Evolutionary conservation across 2,329 filamentous ascomycete species (phyloP), one percentile per base, ranked within the genome.

Genomic region (Colletotrichum theobromicola): DNA sequence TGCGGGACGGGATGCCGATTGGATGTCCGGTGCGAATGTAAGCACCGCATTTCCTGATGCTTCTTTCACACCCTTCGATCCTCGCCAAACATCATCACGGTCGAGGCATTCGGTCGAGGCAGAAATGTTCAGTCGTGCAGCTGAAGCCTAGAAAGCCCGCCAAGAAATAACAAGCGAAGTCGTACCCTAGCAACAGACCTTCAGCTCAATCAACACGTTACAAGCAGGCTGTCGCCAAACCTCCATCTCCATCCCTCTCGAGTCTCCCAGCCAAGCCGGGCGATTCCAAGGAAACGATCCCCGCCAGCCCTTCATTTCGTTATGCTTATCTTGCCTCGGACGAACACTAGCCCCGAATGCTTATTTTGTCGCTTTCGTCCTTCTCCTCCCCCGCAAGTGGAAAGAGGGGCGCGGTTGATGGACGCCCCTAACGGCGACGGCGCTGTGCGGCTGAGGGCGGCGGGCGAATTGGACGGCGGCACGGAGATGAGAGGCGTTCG

Each of bases 51-150:
- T 13, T 50, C 42, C 1, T 12, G 10, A 46, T 10, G 3, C 0
- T 21, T 21, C n/a, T 50, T 21, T 13, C 42, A 5, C 0, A 50
- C 3, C 3, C 3, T 2, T 13, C 42, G 21, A 2, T n/a, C 2
- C 18, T 13, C 3, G 13, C 0, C 42, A 50, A 3, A 21, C 42
- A 50, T 21, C 42, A 21, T 12, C n/a, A n/a, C n/a, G n/a, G n/a
- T n/a, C n/a, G n/a, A n/a, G 3, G 42, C n/a, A 50, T 3, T 50
- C 21, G 0, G 7, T 21, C 42, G 7, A 50, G 42, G 42, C 42
- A 50, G n/a, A 50, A 21, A 21, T 6, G 21, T 2, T 12, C n/a
- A 21, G 13, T n/a, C n/a, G n/a, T n/a, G n/a, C 6, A 50, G n/a
- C 42, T 21, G n/a, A 50, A 21, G 42, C 42, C 42, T 2, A 50